Percentiles rank a stretch among this genome's conserved stretches.
These are phyloP conservation scores for Ailanthus altissimus DNA, from an alignment of 345 rosid species.

Conservation along the genomic window DNA sequence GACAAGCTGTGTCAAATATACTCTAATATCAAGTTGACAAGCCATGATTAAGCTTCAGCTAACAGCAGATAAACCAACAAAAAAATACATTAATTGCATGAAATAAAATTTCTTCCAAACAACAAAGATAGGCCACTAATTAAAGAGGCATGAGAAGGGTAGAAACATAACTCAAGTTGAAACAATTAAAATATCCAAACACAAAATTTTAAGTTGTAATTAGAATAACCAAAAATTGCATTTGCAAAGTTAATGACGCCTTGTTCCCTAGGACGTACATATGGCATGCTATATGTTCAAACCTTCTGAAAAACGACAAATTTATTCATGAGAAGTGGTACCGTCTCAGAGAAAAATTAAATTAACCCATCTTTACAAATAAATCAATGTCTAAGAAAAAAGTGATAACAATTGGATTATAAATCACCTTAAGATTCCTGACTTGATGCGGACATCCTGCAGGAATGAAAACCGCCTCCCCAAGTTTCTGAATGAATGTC, in stretches of 20 bases:
- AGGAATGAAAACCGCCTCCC: constrained; percentile 69
- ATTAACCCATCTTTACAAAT: background rate
- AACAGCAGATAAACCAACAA: no score
- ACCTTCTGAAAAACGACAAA: background rate
- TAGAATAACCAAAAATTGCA: background rate
- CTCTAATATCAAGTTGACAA: background rate
- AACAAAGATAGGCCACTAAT: background rate
- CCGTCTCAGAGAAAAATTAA: background rate
- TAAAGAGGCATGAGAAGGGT: background rate
- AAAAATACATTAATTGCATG: background rate
- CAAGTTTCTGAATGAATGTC: constrained; percentile 62
- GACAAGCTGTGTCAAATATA: background rate
- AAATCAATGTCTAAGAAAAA: background rate
- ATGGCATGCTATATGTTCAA: background rate
- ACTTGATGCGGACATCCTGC: constrained; percentile 80
- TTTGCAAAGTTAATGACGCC: background rate
- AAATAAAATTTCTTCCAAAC: background rate
- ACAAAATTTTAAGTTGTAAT: no score
- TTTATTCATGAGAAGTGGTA: no score
- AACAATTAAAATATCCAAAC: background rate
- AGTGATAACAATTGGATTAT: background rate
- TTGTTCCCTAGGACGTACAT: background rate
- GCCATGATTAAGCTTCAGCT: background rate
- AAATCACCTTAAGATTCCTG: constrained; percentile 57
- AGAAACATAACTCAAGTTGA: background rate